These are phyloP conservation scores for Ophiostoma sp. DNA, from an alignment of 2,329 filamentous ascomycete genomes.

Conservation along the genomic window DNA sequence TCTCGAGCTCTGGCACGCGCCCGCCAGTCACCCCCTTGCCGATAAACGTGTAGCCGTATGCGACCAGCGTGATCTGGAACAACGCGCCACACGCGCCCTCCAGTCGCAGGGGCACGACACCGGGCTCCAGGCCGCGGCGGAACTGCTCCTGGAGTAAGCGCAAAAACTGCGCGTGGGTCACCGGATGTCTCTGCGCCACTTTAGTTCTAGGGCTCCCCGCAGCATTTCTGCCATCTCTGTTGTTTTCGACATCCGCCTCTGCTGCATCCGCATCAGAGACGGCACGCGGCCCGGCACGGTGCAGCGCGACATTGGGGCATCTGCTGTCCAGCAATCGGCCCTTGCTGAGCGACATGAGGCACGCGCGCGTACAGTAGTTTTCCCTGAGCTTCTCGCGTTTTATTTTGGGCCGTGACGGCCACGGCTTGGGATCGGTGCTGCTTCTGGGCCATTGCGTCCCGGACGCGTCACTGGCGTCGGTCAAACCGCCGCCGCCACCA, in stretches of 20 bases:
- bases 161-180: slow-evolving; percentile 17
- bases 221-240: too few species aligned
- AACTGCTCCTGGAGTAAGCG: slow-evolving; percentile 19
- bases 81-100: slow-evolving; percentile 37
- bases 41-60: slow-evolving; percentile 42
- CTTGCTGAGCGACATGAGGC: slow-evolving; percentile 21
- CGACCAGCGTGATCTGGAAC: slow-evolving; percentile 40
- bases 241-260: background rate
- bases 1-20: slow-evolving; percentile 17
- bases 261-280: background rate
- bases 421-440: background rate
- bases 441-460: too few species aligned
- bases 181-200: slow-evolving; percentile 14
- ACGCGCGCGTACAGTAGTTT: slow-evolving; percentile 20
- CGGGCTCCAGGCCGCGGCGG: background rate
- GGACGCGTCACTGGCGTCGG: too few species aligned
- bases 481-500: background rate
- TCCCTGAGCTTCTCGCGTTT: background rate
- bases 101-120: slow-evolving; percentile 27
- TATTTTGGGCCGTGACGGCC: background rate
- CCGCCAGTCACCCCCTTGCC: slow-evolving; percentile 34
- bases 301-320: slow-evolving; percentile 21
- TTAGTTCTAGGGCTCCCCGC: background rate
- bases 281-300: slow-evolving; percentile 2
- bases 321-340: slow-evolving; percentile 9